Conservation (phyloP, 345 rosid species). For the Hibiscus mutabilis region DNA sequence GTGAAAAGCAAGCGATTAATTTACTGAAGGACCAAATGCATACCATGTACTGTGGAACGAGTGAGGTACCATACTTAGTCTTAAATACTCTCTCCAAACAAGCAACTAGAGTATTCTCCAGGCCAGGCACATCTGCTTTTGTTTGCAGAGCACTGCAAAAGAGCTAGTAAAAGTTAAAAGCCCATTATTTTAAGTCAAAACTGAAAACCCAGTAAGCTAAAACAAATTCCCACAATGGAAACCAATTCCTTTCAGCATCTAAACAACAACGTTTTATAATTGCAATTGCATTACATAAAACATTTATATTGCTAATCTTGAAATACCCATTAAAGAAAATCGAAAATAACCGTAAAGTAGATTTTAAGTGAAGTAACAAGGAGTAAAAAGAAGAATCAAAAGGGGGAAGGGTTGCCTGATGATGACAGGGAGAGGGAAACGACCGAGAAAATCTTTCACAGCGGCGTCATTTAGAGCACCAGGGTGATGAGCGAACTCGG, state of each 20-base stretch:
- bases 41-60: slow-evolving; percentile 78
- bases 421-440: slow-evolving; percentile 71
- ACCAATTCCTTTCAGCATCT: neutral
- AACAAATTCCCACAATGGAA: neutral
- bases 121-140: slow-evolving; percentile 44
- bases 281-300: neutral
- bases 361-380: neutral
- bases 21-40: neutral
- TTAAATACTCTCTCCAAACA: slow-evolving; percentile 69
- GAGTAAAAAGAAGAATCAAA: slow-evolving; percentile 5
- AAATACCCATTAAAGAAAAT: neutral
- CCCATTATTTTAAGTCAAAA: neutral
- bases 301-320: neutral
- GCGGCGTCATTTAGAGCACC: slow-evolving; percentile 65
- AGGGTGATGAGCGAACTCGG: slow-evolving; percentile 66
- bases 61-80: slow-evolving; percentile 67
- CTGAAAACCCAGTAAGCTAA: neutral
- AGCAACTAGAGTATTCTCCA: slow-evolving; percentile 45
- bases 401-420: slow-evolving; percentile 35
- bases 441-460: slow-evolving; percentile 61
- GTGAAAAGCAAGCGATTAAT: neutral
- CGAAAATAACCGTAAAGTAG: neutral
- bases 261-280: neutral
- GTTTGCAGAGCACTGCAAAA: slow-evolving; percentile 62
- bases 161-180: neutral